phyloP scores from a whole-genome alignment of 257 asterid species.

The Solanum bukasovii region DNA sequence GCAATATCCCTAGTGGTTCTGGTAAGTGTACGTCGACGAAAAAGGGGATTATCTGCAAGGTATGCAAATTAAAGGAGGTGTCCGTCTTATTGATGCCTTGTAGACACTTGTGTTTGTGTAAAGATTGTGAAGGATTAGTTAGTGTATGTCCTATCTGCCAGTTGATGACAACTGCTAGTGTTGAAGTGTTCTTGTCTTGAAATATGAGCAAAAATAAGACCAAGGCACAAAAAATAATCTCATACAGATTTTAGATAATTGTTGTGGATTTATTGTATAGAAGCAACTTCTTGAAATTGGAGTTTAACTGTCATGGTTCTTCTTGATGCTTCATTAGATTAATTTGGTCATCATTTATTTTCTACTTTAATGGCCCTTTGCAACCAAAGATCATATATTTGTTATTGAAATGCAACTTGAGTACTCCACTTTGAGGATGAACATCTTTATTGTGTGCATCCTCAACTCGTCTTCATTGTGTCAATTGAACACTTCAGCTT shows the following conservation, averaged over 20 bases:
- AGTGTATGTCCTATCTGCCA: constrained; percentile 70
- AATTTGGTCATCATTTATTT: not conserved
- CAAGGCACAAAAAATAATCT: not conserved
- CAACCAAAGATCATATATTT: not conserved
- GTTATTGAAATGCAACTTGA: not conserved
- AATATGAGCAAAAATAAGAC: not conserved
- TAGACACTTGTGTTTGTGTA: constrained; percentile 82
- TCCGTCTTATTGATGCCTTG: constrained; percentile 73
- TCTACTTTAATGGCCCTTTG: not conserved
- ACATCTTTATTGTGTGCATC: not conserved
- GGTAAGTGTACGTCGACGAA: constrained; percentile 9
- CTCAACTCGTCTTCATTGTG: not conserved
- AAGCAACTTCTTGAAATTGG: not conserved
- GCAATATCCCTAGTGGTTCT: constrained; percentile 14
- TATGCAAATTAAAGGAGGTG: constrained; percentile 57
- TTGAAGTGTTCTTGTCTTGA: constrained; percentile 68
- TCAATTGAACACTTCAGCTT: not conserved
- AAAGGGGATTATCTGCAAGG: constrained; percentile 32
- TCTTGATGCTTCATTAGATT: not conserved
- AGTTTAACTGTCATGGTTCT: not conserved
- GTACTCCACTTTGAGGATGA: not conserved
- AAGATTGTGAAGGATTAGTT: constrained; percentile 59
- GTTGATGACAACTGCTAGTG: constrained; percentile 39
- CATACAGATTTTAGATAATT: not conserved
- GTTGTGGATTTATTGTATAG: not conserved